These are phyloP conservation scores for Leccinum glutinopallens DNA, from an alignment of 1,284 basidiomycete genomes.

Conservation along the genomic window DNA sequence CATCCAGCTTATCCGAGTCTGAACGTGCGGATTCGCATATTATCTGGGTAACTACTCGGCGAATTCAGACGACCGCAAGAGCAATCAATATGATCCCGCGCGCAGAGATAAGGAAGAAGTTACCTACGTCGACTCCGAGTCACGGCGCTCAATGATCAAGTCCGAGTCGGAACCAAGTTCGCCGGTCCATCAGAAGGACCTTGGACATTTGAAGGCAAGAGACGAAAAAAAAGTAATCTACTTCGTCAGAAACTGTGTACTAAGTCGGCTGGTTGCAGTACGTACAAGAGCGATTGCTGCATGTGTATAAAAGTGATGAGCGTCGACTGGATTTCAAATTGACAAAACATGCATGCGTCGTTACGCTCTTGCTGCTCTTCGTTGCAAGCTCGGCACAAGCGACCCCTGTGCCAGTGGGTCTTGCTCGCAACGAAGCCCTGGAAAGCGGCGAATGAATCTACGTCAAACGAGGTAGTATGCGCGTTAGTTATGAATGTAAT, in stretches of 20 bases:
- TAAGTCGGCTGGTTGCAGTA: not conserved
- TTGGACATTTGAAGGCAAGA: not conserved
- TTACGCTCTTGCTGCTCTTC: not conserved
- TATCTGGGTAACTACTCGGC: not conserved
- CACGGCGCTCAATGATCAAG: no score
- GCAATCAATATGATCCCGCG: not conserved
- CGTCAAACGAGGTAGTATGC: not conserved
- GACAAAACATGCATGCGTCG: not conserved
- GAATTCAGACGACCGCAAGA: not conserved
- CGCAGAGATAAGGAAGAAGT: not conserved
- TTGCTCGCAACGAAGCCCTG: not conserved
- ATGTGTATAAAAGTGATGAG: not conserved
- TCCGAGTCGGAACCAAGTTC: no score
- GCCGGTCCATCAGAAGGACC: not conserved
- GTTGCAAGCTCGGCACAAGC: not conserved
- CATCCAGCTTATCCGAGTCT: no score
- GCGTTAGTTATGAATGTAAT: not conserved
- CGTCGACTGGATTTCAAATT: not conserved
- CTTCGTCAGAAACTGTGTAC: not conserved
- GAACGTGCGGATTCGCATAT: no score
- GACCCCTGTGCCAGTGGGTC: not conserved
- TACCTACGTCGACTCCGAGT: not conserved
- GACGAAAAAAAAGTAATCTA: not conserved
- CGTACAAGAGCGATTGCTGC: not conserved
- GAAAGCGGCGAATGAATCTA: not conserved